Conservation (phyloP, 345 rosid genomes). For the Lumnitzera littorea region DNA sequence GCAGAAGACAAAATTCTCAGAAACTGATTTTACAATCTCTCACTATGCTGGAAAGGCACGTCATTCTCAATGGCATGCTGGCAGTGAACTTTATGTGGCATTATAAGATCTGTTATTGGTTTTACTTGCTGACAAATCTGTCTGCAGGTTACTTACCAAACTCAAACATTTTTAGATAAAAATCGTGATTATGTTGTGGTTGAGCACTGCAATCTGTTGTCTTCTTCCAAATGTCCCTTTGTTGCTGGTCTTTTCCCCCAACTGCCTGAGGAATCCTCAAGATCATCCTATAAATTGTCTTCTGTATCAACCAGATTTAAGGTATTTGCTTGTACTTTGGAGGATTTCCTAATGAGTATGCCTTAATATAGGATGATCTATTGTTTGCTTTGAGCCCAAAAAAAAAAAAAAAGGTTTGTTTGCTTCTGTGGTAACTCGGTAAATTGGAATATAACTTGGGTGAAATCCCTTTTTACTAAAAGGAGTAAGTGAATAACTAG, state of each 20-base stretch:
- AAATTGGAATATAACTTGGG: too few relatives aligned
- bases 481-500: too few relatives aligned
- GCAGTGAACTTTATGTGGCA: constrained; percentile 4
- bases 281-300: constrained; percentile 97
- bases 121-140: constrained; percentile 6
- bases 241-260: constrained; percentile 75
- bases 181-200: constrained; percentile 95
- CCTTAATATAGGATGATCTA: too few relatives aligned
- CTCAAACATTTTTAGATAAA: constrained; percentile 83
- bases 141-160: constrained; percentile 85
- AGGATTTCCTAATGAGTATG: too few relatives aligned
- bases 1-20: constrained; percentile 89
- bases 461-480: too few relatives aligned
- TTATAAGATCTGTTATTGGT: constrained; percentile 3
- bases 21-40: constrained; percentile 80
- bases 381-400: too few relatives aligned
- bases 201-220: constrained; percentile 84
- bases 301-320: constrained; percentile 96
- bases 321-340: constrained; percentile 21
- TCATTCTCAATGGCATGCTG: constrained; percentile 12
- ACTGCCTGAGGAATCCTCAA: constrained; percentile 54
- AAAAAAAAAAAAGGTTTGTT: too few relatives aligned
- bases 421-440: too few relatives aligned
- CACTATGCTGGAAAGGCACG: constrained; percentile 99
- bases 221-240: constrained; percentile 79